These are phyloP conservation scores for Zizania latifolia DNA, from an alignment of 176 grass and related monocot species.

Conservation along the genomic window DNA sequence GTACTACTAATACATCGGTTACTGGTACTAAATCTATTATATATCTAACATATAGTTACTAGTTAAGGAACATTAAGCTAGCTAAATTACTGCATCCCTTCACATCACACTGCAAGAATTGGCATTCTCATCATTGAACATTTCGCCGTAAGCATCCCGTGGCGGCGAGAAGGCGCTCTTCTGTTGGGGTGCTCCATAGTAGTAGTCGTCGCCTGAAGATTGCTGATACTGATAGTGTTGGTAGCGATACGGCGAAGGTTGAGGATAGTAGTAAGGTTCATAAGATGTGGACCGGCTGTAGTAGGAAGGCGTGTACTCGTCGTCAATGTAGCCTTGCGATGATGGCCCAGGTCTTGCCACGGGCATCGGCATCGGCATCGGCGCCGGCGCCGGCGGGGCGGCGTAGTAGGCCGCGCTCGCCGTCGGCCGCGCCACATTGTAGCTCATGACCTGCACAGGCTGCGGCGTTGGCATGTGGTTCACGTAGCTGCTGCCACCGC, in stretches of 20 bases:
- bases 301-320: conserved; percentile 37
- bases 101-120: conserved; percentile 61
- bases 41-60: conserved; percentile 2
- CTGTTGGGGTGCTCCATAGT: conserved; percentile 42
- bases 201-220: conserved; percentile 25
- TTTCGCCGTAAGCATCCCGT: conserved; percentile 33
- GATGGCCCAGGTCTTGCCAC: conserved; percentile 19
- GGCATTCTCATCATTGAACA: conserved; percentile 66
- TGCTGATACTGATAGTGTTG: conserved; percentile 17
- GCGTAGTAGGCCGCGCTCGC: conserved; percentile 55
- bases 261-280: conserved; percentile 35
- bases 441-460: conserved; percentile 42
- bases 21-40: conserved; percentile 5
- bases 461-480: conserved; percentile 13
- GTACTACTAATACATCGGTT: conserved; percentile 16
- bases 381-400: not conserved
- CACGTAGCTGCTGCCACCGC: not conserved
- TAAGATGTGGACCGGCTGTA: conserved; percentile 25
- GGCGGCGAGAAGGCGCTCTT: conserved; percentile 41
- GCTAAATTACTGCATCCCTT: conserved; percentile 3
- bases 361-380: not conserved
- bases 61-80: conserved; percentile 16
- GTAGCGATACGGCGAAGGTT: conserved; percentile 29
- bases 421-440: conserved; percentile 49
- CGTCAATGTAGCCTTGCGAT: conserved; percentile 42